phyloP scores from a whole-genome alignment of 306 rosid species.

The Pyrus betulifolia region DNA sequence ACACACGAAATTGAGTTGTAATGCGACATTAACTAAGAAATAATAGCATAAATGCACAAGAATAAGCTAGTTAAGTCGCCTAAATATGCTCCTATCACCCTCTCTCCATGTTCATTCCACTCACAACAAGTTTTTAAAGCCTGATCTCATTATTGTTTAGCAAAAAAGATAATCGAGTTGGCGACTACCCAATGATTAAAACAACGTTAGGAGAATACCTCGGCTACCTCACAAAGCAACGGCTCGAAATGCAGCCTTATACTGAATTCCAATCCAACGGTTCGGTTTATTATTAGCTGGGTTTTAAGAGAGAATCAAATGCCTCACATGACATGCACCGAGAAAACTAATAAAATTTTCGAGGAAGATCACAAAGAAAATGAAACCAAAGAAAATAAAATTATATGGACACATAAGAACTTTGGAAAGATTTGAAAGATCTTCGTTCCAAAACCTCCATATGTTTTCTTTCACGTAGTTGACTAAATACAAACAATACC shows the following conservation, averaged over 20 bases:
- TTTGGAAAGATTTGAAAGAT: conserved; percentile 50
- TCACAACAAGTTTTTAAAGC: conserved; percentile 19
- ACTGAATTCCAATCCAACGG: background rate
- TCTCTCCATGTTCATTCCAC: conserved; percentile 27
- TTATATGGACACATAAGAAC: conserved; percentile 41
- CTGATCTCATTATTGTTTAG: conserved; percentile 19
- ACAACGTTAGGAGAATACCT: conserved; percentile 12
- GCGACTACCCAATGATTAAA: conserved; percentile 37
- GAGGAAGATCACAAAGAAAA: background rate
- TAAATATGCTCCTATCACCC: no score
- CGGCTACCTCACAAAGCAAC: background rate
- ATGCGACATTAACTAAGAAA: no score
- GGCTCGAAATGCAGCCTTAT: background rate
- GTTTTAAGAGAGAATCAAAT: background rate
- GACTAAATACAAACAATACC: conserved; percentile 8
- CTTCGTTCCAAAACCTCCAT: conserved; percentile 35
- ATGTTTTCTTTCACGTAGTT: conserved; percentile 32
- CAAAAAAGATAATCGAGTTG: conserved; percentile 4
- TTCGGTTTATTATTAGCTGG: background rate
- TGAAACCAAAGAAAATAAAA: conserved; percentile 13
- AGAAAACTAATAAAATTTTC: background rate
- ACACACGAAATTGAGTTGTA: no score
- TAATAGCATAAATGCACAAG: no score
- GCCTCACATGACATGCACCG: conserved; percentile 39
- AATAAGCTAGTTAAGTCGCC: no score